These are phyloP conservation scores for Aspergillus panamensis DNA, from an alignment of 495 filamentous ascomycete species.

Conservation along the genomic window DNA sequence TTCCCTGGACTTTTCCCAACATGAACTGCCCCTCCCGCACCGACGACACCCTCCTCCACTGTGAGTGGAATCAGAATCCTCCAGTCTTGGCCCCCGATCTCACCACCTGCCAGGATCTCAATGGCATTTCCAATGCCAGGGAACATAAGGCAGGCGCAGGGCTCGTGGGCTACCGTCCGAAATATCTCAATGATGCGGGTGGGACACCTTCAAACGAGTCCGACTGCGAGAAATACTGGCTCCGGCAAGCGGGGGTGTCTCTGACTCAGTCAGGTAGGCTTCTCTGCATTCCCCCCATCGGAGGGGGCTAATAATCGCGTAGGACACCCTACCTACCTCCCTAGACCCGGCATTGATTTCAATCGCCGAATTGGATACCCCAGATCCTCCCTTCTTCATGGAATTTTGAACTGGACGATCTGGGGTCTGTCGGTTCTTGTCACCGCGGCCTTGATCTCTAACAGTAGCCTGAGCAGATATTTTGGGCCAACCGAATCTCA, in stretches of 20 bases:
- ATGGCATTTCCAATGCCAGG: conserved; percentile 46
- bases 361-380: conserved; percentile 7
- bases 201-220: conserved; percentile 3
- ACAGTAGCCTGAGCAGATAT: conserved; percentile 15
- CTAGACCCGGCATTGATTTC: neutral
- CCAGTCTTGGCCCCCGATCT: conserved; percentile 51
- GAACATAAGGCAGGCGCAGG: conserved; percentile 19
- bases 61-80: conserved; percentile 59
- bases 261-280: conserved; percentile 36
- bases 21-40: conserved; percentile 66
- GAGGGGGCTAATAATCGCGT: neutral
- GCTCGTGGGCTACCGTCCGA: neutral
- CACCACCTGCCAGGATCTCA: conserved; percentile 63
- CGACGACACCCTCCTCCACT: conserved; percentile 53
- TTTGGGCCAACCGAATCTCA: neutral
- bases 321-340: conserved; percentile 25
- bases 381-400: conserved; percentile 17
- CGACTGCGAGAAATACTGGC: conserved; percentile 11
- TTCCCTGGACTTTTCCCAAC: conserved; percentile 11
- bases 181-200: conserved; percentile 16
- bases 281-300: neutral
- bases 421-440: conserved; percentile 32
- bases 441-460: conserved; percentile 26
- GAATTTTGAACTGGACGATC: conserved; percentile 22
- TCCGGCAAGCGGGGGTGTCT: conserved; percentile 20